These are phyloP conservation scores for Pyricularia sp. DNA, from an alignment of 2,329 filamentous ascomycete species.

Conservation along the genomic window DNA sequence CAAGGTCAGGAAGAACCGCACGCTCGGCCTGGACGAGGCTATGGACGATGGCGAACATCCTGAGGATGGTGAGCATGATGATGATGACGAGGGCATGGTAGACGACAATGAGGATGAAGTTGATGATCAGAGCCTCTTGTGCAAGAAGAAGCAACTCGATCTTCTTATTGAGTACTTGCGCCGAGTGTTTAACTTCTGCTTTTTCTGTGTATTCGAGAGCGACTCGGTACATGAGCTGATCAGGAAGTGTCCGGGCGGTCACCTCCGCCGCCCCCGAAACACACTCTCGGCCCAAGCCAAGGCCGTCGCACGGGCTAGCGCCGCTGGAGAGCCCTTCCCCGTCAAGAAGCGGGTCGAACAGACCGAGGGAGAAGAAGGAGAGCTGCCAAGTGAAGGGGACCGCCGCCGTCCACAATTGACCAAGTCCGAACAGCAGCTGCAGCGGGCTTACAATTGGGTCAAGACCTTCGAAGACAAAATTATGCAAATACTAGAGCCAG, in stretches of 20 bases:
- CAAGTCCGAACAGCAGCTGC: constrained; percentile 82
- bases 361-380: constrained; percentile 47
- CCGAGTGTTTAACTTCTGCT: constrained; percentile 96
- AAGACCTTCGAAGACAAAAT: constrained; percentile 98
- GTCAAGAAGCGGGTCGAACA: constrained; percentile 54
- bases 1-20: constrained; percentile 48
- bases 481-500: constrained; percentile 80
- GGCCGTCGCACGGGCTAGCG: constrained; percentile 74
- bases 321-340: constrained; percentile 70
- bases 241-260: constrained; percentile 92
- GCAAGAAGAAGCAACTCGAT: constrained; percentile 95
- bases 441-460: constrained; percentile 96
- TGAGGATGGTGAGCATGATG: constrained; percentile 65
- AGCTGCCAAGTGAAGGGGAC: constrained; percentile 50
- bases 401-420: constrained; percentile 57
- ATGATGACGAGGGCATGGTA: constrained; percentile 66
- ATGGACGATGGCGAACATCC: constrained; percentile 51
- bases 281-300: constrained; percentile 75
- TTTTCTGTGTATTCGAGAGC: constrained; percentile 98
- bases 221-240: constrained; percentile 94
- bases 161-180: constrained; percentile 92
- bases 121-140: constrained; percentile 78
- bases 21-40: constrained; percentile 46
- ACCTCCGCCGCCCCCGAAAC: constrained; percentile 78
- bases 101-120: constrained; percentile 72